Percentiles rank a stretch among this genome's conserved stretches.
phyloP scores from a whole-genome alignment of 176 grass and related monocot genomes.

The Phyllostachys edulis region DNA sequence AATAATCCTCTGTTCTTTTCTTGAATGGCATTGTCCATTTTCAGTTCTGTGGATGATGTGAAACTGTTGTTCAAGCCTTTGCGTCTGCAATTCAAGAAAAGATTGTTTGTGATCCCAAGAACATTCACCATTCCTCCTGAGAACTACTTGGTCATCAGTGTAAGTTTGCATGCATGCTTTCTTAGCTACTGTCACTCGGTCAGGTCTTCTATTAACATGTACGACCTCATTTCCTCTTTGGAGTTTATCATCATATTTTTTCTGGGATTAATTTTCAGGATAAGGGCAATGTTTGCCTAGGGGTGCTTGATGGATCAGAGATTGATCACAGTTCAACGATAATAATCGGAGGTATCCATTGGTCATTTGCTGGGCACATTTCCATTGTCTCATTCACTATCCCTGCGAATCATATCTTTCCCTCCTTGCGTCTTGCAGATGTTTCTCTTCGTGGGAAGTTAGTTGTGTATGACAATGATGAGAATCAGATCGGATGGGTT shows the following conservation, averaged over 20 bases:
- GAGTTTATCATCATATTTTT: background rate
- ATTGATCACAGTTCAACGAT: slow-evolving; percentile 61
- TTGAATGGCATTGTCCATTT: slow-evolving; percentile 13
- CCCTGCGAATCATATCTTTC: background rate
- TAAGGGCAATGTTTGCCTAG: slow-evolving; percentile 83
- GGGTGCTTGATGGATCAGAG: slow-evolving; percentile 65
- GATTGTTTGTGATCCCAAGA: slow-evolving; percentile 61
- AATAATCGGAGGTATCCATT: slow-evolving; percentile 78
- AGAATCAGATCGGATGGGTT: slow-evolving; percentile 68
- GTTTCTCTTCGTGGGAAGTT: slow-evolving; percentile 81
- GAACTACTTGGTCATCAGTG: slow-evolving; percentile 73
- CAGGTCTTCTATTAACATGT: background rate
- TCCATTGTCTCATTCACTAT: background rate
- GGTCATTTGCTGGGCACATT: background rate
- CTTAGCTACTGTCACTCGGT: background rate
- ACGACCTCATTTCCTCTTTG: slow-evolving; percentile 6
- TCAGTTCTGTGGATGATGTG: slow-evolving; percentile 78
- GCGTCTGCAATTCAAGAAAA: slow-evolving; percentile 64
- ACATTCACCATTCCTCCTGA: slow-evolving; percentile 68
- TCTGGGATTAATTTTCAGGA: slow-evolving; percentile 44
- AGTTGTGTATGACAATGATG: slow-evolving; percentile 73
- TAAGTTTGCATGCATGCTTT: slow-evolving; percentile 36
- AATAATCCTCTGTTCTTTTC: background rate
- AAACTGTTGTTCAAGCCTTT: slow-evolving; percentile 74
- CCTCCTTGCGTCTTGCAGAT: slow-evolving; percentile 44